Evolutionary conservation across 345 rosid species (phyloP).

Genomic region (Salix purpurea): DNA sequence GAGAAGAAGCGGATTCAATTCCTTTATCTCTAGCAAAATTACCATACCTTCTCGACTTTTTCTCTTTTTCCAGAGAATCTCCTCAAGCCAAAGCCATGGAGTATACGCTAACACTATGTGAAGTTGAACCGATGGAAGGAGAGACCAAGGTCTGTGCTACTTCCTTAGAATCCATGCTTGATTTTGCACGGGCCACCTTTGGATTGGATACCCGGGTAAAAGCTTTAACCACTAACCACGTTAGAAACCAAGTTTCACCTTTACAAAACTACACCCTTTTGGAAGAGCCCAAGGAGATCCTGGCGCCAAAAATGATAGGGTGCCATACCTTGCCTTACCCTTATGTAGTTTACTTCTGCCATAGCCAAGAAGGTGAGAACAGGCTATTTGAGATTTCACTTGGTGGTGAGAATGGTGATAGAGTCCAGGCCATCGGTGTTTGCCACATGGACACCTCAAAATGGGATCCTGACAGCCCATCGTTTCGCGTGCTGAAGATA

Average conservation of each 20-base stretch:
- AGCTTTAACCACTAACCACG: slow-evolving; percentile 38
- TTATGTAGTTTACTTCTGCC: slow-evolving; percentile 65
- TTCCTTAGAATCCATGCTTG: slow-evolving; percentile 70
- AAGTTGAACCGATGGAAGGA: slow-evolving; percentile 38
- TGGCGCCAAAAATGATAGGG: slow-evolving; percentile 34
- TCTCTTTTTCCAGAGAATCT: slow-evolving; percentile 52
- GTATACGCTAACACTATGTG: slow-evolving; percentile 50
- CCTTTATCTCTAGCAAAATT: slow-evolving; percentile 56
- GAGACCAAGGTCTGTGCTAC: slow-evolving; percentile 56
- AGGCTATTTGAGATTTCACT: slow-evolving; percentile 39
- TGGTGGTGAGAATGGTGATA: slow-evolving; percentile 48
- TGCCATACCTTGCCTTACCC: slow-evolving; percentile 71
- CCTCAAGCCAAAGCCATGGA: slow-evolving; percentile 68
- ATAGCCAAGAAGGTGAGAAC: slow-evolving; percentile 39
- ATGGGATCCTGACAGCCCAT: slow-evolving; percentile 56
- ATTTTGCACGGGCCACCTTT: slow-evolving; percentile 33
- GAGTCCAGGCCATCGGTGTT: slow-evolving; percentile 44
- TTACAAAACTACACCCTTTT: slow-evolving; percentile 49
- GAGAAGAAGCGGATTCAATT: slow-evolving; percentile 51
- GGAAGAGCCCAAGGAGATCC: slow-evolving; percentile 30
- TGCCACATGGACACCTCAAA: slow-evolving; percentile 82
- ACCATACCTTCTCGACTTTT: slow-evolving; percentile 43
- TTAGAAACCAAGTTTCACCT: neutral
- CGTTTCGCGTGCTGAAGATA: slow-evolving; percentile 51
- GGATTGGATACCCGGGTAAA: slow-evolving; percentile 33